Percentiles rank a stretch among this genome's conserved stretches.
Evolutionary conservation across 2,329 filamentous ascomycete species (phyloP).

Genomic region (Metarhizium robertsii): DNA sequence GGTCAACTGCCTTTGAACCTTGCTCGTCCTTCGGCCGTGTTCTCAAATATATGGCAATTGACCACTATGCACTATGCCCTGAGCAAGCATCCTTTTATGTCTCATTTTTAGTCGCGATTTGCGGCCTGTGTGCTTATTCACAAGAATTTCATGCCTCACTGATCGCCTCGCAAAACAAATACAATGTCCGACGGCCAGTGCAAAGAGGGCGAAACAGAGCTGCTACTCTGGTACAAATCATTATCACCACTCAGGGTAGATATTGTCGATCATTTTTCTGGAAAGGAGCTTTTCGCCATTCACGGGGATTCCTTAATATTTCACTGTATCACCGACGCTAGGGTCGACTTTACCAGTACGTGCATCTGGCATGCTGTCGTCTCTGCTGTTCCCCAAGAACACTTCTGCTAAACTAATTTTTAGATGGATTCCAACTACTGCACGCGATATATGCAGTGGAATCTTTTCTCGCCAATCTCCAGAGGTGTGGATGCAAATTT

Average conservation of each 20-base stretch:
- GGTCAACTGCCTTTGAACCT: too few species aligned
- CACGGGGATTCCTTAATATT: slow-evolving; percentile 65
- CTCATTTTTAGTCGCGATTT: too few species aligned
- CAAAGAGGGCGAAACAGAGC: not conserved
- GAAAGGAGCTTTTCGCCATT: slow-evolving; percentile 62
- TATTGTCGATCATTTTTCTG: slow-evolving; percentile 67
- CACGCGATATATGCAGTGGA: slow-evolving; percentile 64
- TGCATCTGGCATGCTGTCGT: slow-evolving; percentile 16
- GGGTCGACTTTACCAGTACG: slow-evolving; percentile 48
- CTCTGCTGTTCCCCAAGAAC: not conserved
- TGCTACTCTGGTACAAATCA: slow-evolving; percentile 9
- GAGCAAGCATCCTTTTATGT: too few species aligned
- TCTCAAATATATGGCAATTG: too few species aligned
- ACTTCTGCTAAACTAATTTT: not conserved
- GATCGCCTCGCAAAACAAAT: too few species aligned
- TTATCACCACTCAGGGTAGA: slow-evolving; percentile 34
- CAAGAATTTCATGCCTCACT: too few species aligned
- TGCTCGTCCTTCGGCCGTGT: too few species aligned
- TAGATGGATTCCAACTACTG: slow-evolving; percentile 58
- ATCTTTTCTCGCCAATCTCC: slow-evolving; percentile 50
- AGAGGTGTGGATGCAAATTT: slow-evolving; percentile 58
- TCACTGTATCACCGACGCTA: slow-evolving; percentile 50
- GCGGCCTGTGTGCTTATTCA: too few species aligned
- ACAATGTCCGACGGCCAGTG: too few species aligned
- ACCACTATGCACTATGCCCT: too few species aligned